These are phyloP conservation scores for Berberis thunbergii DNA, from an alignment of 164 flowering plant genomes.

Conservation along the genomic window DNA sequence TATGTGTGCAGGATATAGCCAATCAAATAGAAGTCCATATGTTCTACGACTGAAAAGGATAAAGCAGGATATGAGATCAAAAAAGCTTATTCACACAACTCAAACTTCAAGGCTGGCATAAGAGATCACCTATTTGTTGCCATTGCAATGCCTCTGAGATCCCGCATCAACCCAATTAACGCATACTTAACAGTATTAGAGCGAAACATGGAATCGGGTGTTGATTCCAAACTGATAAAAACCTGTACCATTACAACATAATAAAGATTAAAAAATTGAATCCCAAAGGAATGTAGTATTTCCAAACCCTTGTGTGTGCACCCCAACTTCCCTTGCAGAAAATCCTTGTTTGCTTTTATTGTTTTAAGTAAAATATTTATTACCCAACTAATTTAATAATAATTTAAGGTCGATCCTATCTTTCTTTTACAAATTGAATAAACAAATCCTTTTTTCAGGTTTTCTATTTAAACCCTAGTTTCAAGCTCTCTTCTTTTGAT, in stretches of 20 bases:
- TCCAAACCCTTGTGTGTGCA: too few relatives aligned
- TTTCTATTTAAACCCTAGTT: too few relatives aligned
- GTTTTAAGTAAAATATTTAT: too few relatives aligned
- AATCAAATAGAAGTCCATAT: slow-evolving; percentile 91
- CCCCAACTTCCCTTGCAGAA: too few relatives aligned
- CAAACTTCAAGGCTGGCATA: slow-evolving; percentile 2
- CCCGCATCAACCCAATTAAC: slow-evolving; percentile 87
- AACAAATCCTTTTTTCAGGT: too few relatives aligned
- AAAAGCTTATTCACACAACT: not conserved
- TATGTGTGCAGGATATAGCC: slow-evolving; percentile 95
- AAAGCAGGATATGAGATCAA: not conserved
- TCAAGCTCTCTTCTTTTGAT: too few relatives aligned
- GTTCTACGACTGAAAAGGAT: slow-evolving; percentile 67
- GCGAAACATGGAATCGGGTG: slow-evolving; percentile 83
- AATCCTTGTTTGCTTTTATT: too few relatives aligned
- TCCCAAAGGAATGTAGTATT: too few relatives aligned
- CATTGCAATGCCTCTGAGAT: slow-evolving; percentile 94
- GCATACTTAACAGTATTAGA: slow-evolving; percentile 84
- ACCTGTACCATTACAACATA: slow-evolving; percentile 32
- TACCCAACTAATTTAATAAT: too few relatives aligned
- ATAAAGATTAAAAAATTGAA: too few relatives aligned
- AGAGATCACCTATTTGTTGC: slow-evolving; percentile 77
- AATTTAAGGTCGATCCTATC: too few relatives aligned
- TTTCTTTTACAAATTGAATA: too few relatives aligned
- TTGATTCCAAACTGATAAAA: slow-evolving; percentile 70